phyloP scores from a whole-genome alignment of 352 stramenopile species.

The Globisporangium middletonii region DNA sequence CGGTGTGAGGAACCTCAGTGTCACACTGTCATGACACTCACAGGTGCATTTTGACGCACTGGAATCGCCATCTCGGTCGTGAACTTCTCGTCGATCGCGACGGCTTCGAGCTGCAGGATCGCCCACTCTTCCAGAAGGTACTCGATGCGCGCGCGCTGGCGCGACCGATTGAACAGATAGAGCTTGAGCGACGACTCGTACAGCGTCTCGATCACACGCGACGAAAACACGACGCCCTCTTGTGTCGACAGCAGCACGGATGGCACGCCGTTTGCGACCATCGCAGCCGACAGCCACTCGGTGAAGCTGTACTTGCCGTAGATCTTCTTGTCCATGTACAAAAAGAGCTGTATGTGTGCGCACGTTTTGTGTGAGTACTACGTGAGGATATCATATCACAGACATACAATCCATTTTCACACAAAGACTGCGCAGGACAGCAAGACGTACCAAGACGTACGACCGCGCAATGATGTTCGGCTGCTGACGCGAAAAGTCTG shows the following conservation, averaged over 20 bases:
- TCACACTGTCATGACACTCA: background rate
- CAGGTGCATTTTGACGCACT: constrained; percentile 25
- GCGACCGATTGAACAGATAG: constrained; percentile 73
- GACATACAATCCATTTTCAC: constrained; percentile 29
- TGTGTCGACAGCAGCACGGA: constrained; percentile 80
- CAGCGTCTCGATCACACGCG: constrained; percentile 70
- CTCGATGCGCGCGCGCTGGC: constrained; percentile 75
- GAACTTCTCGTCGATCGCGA: constrained; percentile 71
- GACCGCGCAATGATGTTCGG: constrained; percentile 71
- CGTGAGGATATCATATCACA: background rate
- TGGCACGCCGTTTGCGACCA: constrained; percentile 79
- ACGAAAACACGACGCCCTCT: constrained; percentile 73
- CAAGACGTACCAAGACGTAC: constrained; percentile 65
- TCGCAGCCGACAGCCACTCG: constrained; percentile 74
- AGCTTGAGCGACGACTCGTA: constrained; percentile 82
- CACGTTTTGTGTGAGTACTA: too few relatives aligned
- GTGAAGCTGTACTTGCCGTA: constrained; percentile 82
- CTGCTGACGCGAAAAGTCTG: constrained; percentile 62
- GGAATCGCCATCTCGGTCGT: constrained; percentile 79
- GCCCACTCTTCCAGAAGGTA: constrained; percentile 80
- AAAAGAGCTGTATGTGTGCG: constrained; percentile 40
- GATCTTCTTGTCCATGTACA: constrained; percentile 85
- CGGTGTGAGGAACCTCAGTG: background rate
- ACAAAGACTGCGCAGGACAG: constrained; percentile 21
- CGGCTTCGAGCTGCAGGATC: constrained; percentile 65